phyloP scores from a whole-genome alignment of 129 eudicot genomes.

The Dittrichia graveolens region DNA sequence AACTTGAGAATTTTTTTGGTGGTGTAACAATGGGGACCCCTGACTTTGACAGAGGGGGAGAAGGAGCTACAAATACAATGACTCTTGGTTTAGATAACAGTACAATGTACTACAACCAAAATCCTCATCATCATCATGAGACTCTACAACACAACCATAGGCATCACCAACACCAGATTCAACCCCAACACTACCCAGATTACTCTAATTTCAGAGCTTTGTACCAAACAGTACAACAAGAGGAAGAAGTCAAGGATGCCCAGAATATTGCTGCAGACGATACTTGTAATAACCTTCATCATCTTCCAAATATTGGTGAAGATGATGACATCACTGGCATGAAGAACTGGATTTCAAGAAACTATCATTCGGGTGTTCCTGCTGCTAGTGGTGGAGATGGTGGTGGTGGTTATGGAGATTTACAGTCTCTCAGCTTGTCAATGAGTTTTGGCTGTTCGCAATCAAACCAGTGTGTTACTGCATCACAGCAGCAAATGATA shows the following conservation, averaged over 20 bases:
- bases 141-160: conserved; percentile 40
- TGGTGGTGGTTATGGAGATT: conserved; percentile 47
- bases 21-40: conserved; percentile 80
- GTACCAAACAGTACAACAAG: conserved; percentile 49
- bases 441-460: conserved; percentile 84
- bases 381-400: conserved; percentile 24
- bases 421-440: conserved; percentile 78
- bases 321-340: conserved; percentile 46
- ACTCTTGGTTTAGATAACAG: conserved; percentile 58
- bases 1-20: conserved; percentile 92
- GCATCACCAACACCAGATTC: conserved; percentile 53
- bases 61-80: conserved; percentile 28
- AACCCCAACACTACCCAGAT: conserved; percentile 55
- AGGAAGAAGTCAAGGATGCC: conserved; percentile 27
- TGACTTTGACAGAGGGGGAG: conserved; percentile 52
- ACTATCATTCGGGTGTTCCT: conserved; percentile 37
- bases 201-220: conserved; percentile 45
- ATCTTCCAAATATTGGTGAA: conserved; percentile 43
- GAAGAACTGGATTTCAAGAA: conserved; percentile 64
- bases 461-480: conserved; percentile 68
- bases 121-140: conserved; percentile 39
- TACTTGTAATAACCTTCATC: conserved; percentile 20
- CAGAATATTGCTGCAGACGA: conserved; percentile 27
- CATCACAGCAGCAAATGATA: conserved; percentile 56
- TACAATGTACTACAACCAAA: conserved; percentile 58